These are phyloP conservation scores for Halenospora varia DNA, from an alignment of 495 filamentous ascomycete genomes.

Conservation along the genomic window DNA sequence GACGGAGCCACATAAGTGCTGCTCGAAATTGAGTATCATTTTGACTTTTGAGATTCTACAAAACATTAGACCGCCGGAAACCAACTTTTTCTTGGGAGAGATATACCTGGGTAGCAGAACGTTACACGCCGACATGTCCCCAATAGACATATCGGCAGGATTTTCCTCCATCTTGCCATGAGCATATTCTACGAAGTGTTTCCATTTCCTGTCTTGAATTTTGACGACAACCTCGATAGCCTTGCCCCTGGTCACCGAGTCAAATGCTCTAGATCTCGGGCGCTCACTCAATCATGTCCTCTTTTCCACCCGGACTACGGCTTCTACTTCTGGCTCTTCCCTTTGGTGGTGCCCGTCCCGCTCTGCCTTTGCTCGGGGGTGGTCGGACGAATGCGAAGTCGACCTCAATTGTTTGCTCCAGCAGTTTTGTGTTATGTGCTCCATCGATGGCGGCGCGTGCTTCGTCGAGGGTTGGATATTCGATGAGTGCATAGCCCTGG, in stretches of 20 bases:
- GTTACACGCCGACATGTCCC: neutral
- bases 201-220: too few relatives aligned
- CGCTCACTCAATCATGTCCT: conserved; percentile 24
- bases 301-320: conserved; percentile 21
- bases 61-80: neutral
- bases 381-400: conserved; percentile 98
- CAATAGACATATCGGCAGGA: neutral
- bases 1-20: too few relatives aligned
- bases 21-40: too few relatives aligned
- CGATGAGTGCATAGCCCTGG: conserved; percentile 90
- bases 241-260: neutral
- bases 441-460: conserved; percentile 82
- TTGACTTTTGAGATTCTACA: too few relatives aligned
- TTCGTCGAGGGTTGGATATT: conserved; percentile 85
- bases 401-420: conserved; percentile 87
- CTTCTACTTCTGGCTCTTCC: conserved; percentile 26
- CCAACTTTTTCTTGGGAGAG: neutral
- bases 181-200: too few relatives aligned
- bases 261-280: too few relatives aligned
- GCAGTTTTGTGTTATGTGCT: conserved; percentile 73
- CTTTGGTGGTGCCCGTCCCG: conserved; percentile 24
- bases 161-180: neutral
- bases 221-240: too few relatives aligned
- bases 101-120: neutral
- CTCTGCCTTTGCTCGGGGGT: conserved; percentile 51